Conservation (phyloP, 345 rosid species). For the Acer campestre region DNA sequence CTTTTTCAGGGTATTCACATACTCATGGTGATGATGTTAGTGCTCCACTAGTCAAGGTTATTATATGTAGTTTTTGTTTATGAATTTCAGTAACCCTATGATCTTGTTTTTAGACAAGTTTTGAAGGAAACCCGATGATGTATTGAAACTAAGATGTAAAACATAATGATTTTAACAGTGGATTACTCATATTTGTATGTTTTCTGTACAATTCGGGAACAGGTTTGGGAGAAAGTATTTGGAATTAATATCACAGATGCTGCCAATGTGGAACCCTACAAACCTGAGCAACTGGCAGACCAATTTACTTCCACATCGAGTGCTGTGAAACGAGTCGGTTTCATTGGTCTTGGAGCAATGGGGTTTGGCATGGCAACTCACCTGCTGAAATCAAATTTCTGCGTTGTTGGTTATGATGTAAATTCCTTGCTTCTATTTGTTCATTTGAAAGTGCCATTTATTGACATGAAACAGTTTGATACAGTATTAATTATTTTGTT, state of each 20-base stretch:
- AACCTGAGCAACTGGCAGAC: conserved; percentile 70
- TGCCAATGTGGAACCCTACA: conserved; percentile 64
- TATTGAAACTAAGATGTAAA: neutral
- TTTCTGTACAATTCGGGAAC: conserved; percentile 18
- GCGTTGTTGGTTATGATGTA: conserved; percentile 87
- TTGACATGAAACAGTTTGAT: conserved; percentile 6
- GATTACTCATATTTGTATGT: conserved; percentile 2
- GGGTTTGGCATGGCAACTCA: conserved; percentile 98
- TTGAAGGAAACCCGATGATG: neutral
- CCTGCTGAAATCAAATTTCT: conserved; percentile 64
- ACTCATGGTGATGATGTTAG: conserved; percentile 43
- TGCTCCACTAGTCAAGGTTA: conserved; percentile 64
- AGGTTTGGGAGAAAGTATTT: conserved; percentile 73
- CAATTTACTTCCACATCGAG: conserved; percentile 54
- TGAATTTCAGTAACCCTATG: conserved; percentile 6
- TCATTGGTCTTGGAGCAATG: conserved; percentile 99
- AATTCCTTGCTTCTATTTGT: conserved; percentile 33
- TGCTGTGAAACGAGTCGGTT: conserved; percentile 68
- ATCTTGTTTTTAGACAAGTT: conserved; percentile 14
- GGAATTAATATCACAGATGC: conserved; percentile 65
- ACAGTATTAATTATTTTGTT: neutral
- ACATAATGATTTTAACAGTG: neutral
- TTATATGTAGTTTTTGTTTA: conserved; percentile 10
- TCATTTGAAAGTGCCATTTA: conserved; percentile 4
- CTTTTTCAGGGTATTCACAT: conserved; percentile 59